phyloP scores from a whole-genome alignment of 768 basidiomycete genomes.

The Boletus sp. region DNA sequence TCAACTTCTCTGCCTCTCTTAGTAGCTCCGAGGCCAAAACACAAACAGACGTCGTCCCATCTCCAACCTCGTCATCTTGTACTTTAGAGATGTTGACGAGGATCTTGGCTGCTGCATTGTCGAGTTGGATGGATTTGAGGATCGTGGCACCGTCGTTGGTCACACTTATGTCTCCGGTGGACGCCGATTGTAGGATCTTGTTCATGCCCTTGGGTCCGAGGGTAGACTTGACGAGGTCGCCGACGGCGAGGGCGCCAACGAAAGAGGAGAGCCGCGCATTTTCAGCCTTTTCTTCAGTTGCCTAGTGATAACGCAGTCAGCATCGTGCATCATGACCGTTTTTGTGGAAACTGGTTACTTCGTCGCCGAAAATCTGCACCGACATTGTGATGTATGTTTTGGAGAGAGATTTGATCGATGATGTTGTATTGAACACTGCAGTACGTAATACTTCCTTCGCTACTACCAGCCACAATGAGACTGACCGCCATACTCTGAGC shows the following conservation, averaged over 20 bases:
- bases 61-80: conserved; percentile 99
- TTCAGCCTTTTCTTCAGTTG: conserved; percentile 93
- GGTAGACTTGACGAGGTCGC: conserved; percentile 98
- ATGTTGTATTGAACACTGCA: too few relatives aligned
- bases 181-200: conserved; percentile 94
- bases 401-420: conserved; percentile 1
- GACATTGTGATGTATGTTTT: conserved; percentile 30
- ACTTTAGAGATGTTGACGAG: conserved; percentile 99
- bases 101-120: conserved; percentile 99
- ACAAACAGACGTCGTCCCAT: conserved; percentile 89
- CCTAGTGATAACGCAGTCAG: conserved; percentile 39
- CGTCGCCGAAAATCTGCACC: conserved; percentile 67
- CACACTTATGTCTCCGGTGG: conserved; percentile 89
- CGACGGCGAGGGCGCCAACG: conserved; percentile 94
- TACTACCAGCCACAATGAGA: too few relatives aligned
- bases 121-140: conserved; percentile 93
- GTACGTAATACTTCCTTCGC: background rate
- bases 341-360: conserved; percentile 35
- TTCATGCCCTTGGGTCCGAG: conserved; percentile 99
- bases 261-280: conserved; percentile 98
- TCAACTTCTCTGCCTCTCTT: conserved; percentile 93
- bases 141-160: conserved; percentile 99
- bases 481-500: too few relatives aligned
- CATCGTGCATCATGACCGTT: background rate
- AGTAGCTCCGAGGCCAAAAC: conserved; percentile 90